Percentiles rank a stretch among this genome's conserved stretches.
phyloP scores from a whole-genome alignment of 371 early-diverging fungal species.

The Cokeromyces recurvatus region DNA sequence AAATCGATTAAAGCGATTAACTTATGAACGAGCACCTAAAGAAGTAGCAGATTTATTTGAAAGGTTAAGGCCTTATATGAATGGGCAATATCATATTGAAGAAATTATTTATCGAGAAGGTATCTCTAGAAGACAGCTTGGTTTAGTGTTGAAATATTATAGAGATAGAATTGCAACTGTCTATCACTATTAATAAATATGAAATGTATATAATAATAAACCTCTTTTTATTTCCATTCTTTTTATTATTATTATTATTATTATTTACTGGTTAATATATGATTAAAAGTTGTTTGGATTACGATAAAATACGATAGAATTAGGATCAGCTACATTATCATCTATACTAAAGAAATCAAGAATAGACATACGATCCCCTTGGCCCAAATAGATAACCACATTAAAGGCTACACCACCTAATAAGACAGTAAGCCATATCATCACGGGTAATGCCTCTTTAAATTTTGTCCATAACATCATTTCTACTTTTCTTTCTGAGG shows the following conservation, averaged over 20 bases:
- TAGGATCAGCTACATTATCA: slow-evolving; percentile 18
- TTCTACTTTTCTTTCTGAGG: slow-evolving; percentile 38
- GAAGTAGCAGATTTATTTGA: slow-evolving; percentile 60
- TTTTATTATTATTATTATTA: too few relatives aligned
- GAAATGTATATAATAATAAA: too few relatives aligned
- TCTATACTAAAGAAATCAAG: slow-evolving; percentile 16
- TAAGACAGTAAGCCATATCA: slow-evolving; percentile 28
- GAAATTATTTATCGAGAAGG: slow-evolving; percentile 81
- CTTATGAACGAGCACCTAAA: slow-evolving; percentile 44
- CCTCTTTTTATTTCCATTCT: too few relatives aligned
- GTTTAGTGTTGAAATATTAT: slow-evolving; percentile 54
- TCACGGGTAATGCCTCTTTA: slow-evolving; percentile 40
- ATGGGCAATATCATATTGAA: slow-evolving; percentile 77
- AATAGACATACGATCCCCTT: slow-evolving; percentile 10
- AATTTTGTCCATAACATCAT: slow-evolving; percentile 24
- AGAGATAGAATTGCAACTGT: slow-evolving; percentile 51
- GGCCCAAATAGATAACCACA: slow-evolving; percentile 16
- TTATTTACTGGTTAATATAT: too few relatives aligned
- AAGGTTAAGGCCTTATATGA: slow-evolving; percentile 69
- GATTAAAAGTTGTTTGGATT: too few relatives aligned
- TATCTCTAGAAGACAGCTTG: slow-evolving; percentile 59
- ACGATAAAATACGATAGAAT: slow-evolving; percentile 36
- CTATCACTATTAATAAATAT: slow-evolving; percentile 41
- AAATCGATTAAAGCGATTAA: slow-evolving; percentile 24
- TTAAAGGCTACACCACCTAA: slow-evolving; percentile 34